Base-by-base conservation (phyloP, 1,139 yeast species). In the Casaregolazyma lundiana region DNA sequence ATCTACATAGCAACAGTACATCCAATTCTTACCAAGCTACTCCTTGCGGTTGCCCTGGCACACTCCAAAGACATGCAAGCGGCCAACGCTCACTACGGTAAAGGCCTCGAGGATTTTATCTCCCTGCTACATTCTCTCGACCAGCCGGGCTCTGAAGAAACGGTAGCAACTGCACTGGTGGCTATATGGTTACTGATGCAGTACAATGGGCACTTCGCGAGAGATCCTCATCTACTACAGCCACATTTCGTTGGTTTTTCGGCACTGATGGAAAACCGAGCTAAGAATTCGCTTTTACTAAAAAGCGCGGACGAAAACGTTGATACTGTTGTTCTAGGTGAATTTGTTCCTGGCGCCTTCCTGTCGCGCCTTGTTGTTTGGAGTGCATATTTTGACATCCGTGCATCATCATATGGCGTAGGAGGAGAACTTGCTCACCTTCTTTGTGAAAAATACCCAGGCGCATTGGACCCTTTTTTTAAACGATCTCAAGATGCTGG, bases 331-430 rank as follows among this genome's bases (percentile, higher is more conserved):
- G 8, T 39, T 8, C 34, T 11, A 4, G 43, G 20, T 11, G 43
- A 39, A n/a, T 11, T 26, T 20, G 15, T 39, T 17, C 32, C 43
- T 11, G 43, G 36, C 9, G 22, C 35, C 3, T 24, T 39, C 5
- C 7, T 26, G 6, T 17, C 19, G 5, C 13, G 16, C n/a, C 36
- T 29, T 19, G 21, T 39, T 15, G 13, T 39, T 22, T 39, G 35
- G 43, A 39, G 13, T 11, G 20, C 36, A 6, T 39, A 39, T 19
- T 19, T 15, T 16, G 43, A 39, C 15, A n/a, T 24, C n/a, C 13
- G 26, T 6, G 35, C 36, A 11, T 26, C 13, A 11, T 29, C 34
- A 4, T 39, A 29, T 26, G 43, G 43, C 6, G 18, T 39, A 4
- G 43, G 43, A 19, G 43, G 43, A 17, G 21, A 13, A 3, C 21